Base-by-base conservation (phyloP, 345 rosid genomes). In the Xanthoceras sorbifolium region DNA sequence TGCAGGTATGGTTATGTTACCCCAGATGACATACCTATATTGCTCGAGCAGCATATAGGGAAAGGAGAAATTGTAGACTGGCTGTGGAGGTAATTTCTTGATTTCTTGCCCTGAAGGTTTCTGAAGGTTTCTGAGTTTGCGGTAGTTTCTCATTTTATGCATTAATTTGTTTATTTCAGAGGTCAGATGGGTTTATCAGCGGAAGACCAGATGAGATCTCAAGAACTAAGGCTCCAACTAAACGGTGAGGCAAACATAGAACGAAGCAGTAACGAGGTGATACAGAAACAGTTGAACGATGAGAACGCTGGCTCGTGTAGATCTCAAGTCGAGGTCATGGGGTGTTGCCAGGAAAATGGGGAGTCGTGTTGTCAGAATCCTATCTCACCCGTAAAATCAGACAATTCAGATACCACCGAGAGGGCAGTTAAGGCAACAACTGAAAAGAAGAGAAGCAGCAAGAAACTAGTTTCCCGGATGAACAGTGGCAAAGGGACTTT, bases 121-220 rank as follows among this genome's bases (percentile, higher is more conserved):
- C 64, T 9, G 23, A n/a, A 9, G n/a, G 55, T 62, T 63, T 12
- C 64, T 9, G 23, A n/a, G 9, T 10, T 25, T 20, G 4, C 20
- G 22, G 57, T 8, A 1, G 54, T 40, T 73, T 18, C 32, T 29
- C 22, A 44, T 44, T 46, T 8, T 9, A 62, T 46, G 60, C 60
- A 60, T 25, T 26, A 60, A 25, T 54, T 62, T 52, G 42, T 54
- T 54, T 29, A 70, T 69, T 74, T 69, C 86, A 95, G 99, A 88
- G 99, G 99, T 72, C 93, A 88, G 84, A 91, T 93, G 97, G 94
- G 94, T 86, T 83, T 90, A 70, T 81, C 87, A 32, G 91, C 85
- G 85, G 97, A 91, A 74, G 94, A 89, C 44, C 97, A 90, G 82
- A 82, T 80, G 84, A 86, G 78, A 76, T 82, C 82, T 64, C 97